phyloP scores from a whole-genome alignment of 2,329 filamentous ascomycete genomes.

The Aspergillus pseudotamarii region DNA sequence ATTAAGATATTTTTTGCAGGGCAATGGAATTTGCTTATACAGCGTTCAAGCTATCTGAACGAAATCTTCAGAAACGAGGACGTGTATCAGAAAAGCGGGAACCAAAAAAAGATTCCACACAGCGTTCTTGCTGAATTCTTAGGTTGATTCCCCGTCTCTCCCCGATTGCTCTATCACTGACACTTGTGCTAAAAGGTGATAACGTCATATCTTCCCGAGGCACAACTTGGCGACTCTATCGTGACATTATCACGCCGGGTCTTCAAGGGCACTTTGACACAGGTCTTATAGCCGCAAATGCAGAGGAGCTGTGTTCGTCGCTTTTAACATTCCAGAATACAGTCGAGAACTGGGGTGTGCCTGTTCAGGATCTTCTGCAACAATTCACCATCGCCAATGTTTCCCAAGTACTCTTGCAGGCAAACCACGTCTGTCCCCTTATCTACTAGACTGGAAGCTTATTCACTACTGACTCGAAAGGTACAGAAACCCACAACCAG shows the following conservation, averaged over 20 bases:
- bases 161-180: not conserved
- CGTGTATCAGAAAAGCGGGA: constrained; percentile 25
- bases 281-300: not conserved
- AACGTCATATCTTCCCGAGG: constrained; percentile 38
- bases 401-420: not conserved
- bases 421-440: not conserved
- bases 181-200: not conserved
- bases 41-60: constrained; percentile 32
- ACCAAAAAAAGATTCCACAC: constrained; percentile 35
- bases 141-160: constrained; percentile 37
- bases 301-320: not conserved
- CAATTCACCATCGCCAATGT: not conserved
- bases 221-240: constrained; percentile 35
- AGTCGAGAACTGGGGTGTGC: not conserved
- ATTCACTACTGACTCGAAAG: not conserved
- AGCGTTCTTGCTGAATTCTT: constrained; percentile 35
- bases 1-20: constrained; percentile 44
- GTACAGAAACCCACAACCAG: not conserved
- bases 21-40: not conserved
- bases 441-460: fast-evolving
- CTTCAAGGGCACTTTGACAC: not conserved
- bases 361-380: not conserved
- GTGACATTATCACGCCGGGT: constrained; percentile 5
- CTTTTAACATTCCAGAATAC: not conserved
- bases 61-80: constrained; percentile 32